Conservation (phyloP, 1,284 basidiomycete genomes). For the Ganoderma lucidum region DNA sequence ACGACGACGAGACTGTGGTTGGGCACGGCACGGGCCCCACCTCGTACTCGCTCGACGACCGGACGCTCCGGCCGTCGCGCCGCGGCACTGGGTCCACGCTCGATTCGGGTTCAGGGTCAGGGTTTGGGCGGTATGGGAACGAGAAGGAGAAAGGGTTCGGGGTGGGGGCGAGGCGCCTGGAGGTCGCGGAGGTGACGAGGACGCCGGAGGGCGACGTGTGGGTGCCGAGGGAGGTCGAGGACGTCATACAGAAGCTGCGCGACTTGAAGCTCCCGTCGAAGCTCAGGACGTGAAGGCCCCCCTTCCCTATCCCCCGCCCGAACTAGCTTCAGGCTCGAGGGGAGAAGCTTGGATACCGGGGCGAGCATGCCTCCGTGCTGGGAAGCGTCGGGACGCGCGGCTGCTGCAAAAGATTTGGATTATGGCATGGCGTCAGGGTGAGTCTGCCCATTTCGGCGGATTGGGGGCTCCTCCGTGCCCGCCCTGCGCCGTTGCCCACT, state of each 20-base stretch:
- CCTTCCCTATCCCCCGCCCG: background rate
- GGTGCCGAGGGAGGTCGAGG: constrained; percentile 36
- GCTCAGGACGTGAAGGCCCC: constrained; percentile 19
- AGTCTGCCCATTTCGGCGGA: background rate
- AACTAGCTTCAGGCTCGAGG: background rate
- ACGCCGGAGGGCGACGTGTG: constrained; percentile 34
- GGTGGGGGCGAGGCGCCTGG: constrained; percentile 17
- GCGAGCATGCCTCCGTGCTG: background rate
- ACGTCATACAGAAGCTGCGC: constrained; percentile 39
- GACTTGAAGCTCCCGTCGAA: constrained; percentile 33
- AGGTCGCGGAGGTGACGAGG: constrained; percentile 33
- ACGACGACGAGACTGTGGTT: constrained; percentile 24
- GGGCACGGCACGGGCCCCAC: constrained; percentile 7
- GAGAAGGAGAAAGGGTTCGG: background rate
- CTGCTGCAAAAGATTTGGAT: background rate
- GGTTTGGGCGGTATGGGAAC: background rate
- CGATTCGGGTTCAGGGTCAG: background rate
- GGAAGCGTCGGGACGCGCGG: background rate
- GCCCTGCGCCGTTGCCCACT: background rate
- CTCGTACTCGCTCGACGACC: constrained; percentile 22
- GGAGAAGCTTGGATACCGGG: background rate
- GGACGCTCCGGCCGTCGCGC: constrained; percentile 15
- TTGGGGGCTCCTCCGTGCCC: background rate
- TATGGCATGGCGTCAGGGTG: constrained; percentile 2
- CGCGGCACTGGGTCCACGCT: constrained; percentile 18